These are phyloP conservation scores for Closterium sp. DNA, from an alignment of 139 green algal species.

Conservation along the genomic window DNA sequence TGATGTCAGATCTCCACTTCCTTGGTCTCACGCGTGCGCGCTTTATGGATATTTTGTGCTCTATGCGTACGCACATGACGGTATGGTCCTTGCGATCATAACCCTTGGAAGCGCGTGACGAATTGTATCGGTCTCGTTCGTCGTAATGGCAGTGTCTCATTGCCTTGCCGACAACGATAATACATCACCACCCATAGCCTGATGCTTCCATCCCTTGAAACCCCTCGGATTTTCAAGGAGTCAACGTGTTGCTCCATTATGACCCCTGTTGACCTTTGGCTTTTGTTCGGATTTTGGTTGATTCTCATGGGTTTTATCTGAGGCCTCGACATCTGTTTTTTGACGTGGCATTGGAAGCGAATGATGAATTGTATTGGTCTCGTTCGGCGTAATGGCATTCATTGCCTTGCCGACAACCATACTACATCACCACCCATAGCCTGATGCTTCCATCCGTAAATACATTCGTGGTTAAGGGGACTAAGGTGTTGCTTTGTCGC, in stretches of 20 bases:
- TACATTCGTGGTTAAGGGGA: no score
- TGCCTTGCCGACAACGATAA: neutral
- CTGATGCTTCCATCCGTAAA: no score
- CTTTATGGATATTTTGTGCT: neutral
- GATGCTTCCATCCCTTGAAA: neutral
- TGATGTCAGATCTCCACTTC: neutral
- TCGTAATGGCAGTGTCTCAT: neutral
- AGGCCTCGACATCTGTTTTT: neutral
- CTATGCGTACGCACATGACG: neutral
- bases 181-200: neutral
- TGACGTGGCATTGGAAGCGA: neutral
- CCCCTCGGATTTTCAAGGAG: neutral
- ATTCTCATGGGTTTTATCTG: neutral
- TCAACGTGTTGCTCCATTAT: neutral
- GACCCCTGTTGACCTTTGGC: no score
- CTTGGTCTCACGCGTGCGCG: neutral
- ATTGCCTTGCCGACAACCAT: no score
- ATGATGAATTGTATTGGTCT: no score
- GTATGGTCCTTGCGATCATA: neutral
- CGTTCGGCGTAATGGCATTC: no score
- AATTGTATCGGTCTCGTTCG: neutral
- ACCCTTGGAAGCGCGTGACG: neutral
- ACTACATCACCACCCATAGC: no score
- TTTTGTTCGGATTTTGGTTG: no score
- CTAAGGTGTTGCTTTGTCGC: no score